Evolutionary conservation across 2,329 filamentous ascomycete species (phyloP).

Genomic region (Colletotrichum sp.): DNA sequence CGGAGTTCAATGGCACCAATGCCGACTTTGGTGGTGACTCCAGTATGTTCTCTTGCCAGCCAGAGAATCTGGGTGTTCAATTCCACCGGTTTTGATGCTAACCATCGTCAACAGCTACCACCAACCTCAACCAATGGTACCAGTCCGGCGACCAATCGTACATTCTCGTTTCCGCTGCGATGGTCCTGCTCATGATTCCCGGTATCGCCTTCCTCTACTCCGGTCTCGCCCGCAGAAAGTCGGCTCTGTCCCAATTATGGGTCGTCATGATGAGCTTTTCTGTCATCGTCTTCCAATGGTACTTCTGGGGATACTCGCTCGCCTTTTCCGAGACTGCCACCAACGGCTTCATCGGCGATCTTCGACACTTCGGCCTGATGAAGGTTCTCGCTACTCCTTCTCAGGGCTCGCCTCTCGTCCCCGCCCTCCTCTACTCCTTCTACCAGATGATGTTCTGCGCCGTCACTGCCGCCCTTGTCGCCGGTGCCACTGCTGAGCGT

Average conservation of each 20-base stretch:
- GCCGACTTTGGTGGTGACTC: conserved; percentile 75
- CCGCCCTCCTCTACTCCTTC: conserved; percentile 90
- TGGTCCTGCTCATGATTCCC: conserved; percentile 96
- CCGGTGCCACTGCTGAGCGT: conserved; percentile 92
- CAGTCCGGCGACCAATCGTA: conserved; percentile 90
- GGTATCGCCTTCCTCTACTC: conserved; percentile 98
- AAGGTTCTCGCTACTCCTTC: conserved; percentile 85
- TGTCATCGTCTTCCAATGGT: conserved; percentile 97
- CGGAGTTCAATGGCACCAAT: conserved; percentile 69
- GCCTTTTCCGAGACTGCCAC: conserved; percentile 84
- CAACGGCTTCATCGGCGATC: conserved; percentile 90
- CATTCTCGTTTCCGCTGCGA: conserved; percentile 87
- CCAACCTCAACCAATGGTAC: conserved; percentile 97
- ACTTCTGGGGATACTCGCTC: conserved; percentile 98
- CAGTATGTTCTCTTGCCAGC: conserved; percentile 59
- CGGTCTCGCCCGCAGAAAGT: conserved; percentile 95
- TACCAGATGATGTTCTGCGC: conserved; percentile 97
- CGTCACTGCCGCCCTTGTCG: conserved; percentile 88
- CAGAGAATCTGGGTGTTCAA: neutral
- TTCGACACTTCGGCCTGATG: conserved; percentile 87
- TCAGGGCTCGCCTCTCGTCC: conserved; percentile 85
- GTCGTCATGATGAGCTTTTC: conserved; percentile 93
- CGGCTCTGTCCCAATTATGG: conserved; percentile 96
- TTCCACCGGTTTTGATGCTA: neutral
- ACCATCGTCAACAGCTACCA: conserved; percentile 59